phyloP scores from a whole-genome alignment of 129 eudicot genomes.

The Pulicaria dysenterica region DNA sequence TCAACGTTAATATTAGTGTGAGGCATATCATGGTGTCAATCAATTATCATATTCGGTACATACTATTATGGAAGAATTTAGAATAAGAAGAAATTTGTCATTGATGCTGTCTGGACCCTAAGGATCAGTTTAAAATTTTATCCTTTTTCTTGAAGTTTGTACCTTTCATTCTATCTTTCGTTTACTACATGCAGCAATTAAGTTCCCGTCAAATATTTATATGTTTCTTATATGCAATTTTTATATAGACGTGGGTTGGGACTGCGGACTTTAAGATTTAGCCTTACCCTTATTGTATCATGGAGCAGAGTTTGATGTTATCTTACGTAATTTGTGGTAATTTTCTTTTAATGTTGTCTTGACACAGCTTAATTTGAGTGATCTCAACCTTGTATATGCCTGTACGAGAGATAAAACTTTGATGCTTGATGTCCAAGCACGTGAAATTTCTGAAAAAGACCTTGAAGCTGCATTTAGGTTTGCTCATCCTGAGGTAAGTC shows the following conservation, averaged over 20 bases:
- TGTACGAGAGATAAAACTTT: slow-evolving; percentile 91
- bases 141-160: not conserved
- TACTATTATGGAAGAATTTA: not conserved
- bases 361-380: slow-evolving; percentile 79
- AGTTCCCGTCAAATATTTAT: not conserved
- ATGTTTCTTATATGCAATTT: not conserved
- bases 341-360: slow-evolving; percentile 32
- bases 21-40: not conserved
- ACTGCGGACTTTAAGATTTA: not conserved
- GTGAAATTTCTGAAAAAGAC: slow-evolving; percentile 85
- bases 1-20: not conserved
- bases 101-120: not conserved
- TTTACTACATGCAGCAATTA: not conserved
- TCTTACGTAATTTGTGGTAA: not conserved
- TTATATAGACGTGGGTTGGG: slow-evolving; percentile 1
- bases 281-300: not conserved
- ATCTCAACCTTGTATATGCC: slow-evolving; percentile 91
- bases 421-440: slow-evolving; percentile 97
- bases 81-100: not conserved
- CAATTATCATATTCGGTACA: not conserved
- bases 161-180: not conserved
- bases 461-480: slow-evolving; percentile 85
- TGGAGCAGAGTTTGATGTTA: not conserved
- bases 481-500: slow-evolving; percentile 87
- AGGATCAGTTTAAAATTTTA: not conserved